Conservation (phyloP, 345 rosid species). For the Hirschfeldia incana region DNA sequence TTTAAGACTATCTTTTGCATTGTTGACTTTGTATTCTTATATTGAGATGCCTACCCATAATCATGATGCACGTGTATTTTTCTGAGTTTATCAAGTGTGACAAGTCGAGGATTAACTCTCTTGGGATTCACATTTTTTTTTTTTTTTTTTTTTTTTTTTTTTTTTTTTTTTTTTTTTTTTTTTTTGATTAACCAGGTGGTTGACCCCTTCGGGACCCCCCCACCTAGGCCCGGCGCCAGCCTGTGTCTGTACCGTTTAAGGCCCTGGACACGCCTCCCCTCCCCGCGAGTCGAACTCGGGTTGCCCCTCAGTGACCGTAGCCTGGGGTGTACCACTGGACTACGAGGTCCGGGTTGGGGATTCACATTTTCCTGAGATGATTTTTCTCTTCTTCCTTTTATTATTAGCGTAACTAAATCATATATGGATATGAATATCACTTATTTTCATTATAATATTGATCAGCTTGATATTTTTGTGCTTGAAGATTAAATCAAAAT, state of each 20-base stretch:
- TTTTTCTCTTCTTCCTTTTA: slow-evolving; percentile 29
- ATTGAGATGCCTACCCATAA: not conserved
- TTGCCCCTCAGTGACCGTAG: no score
- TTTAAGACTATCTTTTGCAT: slow-evolving; percentile 13
- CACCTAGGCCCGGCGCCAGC: no score
- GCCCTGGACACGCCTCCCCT: no score
- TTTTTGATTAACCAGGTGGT: no score
- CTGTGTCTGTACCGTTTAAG: no score
- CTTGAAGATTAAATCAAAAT: not conserved
- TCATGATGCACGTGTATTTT: slow-evolving; percentile 20
- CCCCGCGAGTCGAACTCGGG: no score
- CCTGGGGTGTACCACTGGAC: no score
- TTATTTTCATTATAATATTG: not conserved
- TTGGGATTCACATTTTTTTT: slow-evolving; percentile 22
- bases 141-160: no score
- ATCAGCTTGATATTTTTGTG: not conserved
- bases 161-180: no score
- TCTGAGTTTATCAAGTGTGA: slow-evolving; percentile 27
- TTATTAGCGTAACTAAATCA: slow-evolving; percentile 21
- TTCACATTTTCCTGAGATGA: slow-evolving; percentile 10
- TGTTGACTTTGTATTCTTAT: slow-evolving; percentile 29
- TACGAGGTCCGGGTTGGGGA: no score
- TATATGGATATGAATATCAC: slow-evolving; percentile 15
- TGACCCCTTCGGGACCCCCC: no score
- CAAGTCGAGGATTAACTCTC: slow-evolving; percentile 23